phyloP scores from a whole-genome alignment of 139 green algal species.

The Volvox reticuliferus region DNA sequence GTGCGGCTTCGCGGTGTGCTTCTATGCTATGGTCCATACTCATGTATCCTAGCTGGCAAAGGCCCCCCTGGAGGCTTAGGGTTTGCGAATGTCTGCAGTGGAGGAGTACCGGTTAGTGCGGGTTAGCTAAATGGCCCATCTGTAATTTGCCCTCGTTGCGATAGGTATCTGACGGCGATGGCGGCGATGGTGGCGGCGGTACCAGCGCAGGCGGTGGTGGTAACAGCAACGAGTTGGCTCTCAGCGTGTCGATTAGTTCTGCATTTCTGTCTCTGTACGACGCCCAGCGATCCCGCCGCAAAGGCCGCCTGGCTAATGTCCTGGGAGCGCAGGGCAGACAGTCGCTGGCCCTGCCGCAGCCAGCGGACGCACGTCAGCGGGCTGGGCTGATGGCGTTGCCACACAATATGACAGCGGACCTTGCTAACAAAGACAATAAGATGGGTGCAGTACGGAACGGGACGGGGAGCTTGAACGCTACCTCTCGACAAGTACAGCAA shows the following conservation, averaged over 20 bases:
- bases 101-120: too few species aligned
- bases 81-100: too few species aligned
- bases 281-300: neutral
- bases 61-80: too few species aligned
- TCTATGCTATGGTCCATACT: too few species aligned
- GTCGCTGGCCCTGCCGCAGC: neutral
- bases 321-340: neutral
- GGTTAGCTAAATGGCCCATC: too few species aligned
- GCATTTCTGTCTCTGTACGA: slow-evolving; percentile 46
- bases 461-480: neutral
- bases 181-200: neutral
- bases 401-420: too few species aligned
- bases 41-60: too few species aligned
- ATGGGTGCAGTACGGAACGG: too few species aligned
- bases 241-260: slow-evolving; percentile 4
- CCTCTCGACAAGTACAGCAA: neutral
- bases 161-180: neutral
- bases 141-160: neutral
- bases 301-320: neutral
- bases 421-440: too few species aligned
- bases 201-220: neutral
- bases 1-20: too few species aligned
- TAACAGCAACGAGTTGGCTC: neutral
- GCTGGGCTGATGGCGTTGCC: too few species aligned
- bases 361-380: neutral